Base-by-base conservation (phyloP, 1,284 basidiomycete genomes). In the Meripilus lineatus region DNA sequence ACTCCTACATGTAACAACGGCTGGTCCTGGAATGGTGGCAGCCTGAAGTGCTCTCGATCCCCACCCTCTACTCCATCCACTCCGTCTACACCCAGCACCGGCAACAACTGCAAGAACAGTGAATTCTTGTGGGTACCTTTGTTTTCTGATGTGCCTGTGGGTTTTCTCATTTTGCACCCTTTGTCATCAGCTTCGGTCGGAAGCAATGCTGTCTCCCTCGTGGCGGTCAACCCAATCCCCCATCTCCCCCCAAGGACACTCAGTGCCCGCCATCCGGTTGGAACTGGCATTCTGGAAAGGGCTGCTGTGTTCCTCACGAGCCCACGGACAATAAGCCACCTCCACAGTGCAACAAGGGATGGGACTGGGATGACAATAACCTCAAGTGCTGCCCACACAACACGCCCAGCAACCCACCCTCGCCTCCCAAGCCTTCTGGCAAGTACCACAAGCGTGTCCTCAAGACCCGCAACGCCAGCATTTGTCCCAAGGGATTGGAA, bases 401-500 rank as follows among this genome's bases (percentile, higher is more conserved):
- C 36, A 58, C 62, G 10, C 50, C 59, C 10, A 58, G 68, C 17
- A 57, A 61, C 28, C 58, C 67, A 17, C 58, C 67, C 18, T 50
- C 65, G 8, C 56, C 63, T 25, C 64, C 64, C 30, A 49, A 66
- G 42, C 64, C 65, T 20, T 66, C 63, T 42, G 40, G 42, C 17
- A 23, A 44, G 38, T 53, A 56, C 38, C 53, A 59, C 52, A 69
- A 68, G 56, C 66, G 71, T 44, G 58, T 52, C 18, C 47, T 55
- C 43, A 71, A 71, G 58, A 60, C 67, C 34, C 70, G 73, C 44
- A 48, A 59, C 18, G 48, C 56, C 33, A 50, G 61, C 32, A 70
- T 78, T 39, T 86, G 84, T 67, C 83, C 82, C 22, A 54, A 53
- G 37, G 72, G 69, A 22, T 61, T 80, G 23, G 70, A 77, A 28